Evolutionary conservation across 2,329 filamentous ascomycete species (phyloP), one percentile per base, ranked within the genome.

Genomic region (Pseudogymnoascus sp.): DNA sequence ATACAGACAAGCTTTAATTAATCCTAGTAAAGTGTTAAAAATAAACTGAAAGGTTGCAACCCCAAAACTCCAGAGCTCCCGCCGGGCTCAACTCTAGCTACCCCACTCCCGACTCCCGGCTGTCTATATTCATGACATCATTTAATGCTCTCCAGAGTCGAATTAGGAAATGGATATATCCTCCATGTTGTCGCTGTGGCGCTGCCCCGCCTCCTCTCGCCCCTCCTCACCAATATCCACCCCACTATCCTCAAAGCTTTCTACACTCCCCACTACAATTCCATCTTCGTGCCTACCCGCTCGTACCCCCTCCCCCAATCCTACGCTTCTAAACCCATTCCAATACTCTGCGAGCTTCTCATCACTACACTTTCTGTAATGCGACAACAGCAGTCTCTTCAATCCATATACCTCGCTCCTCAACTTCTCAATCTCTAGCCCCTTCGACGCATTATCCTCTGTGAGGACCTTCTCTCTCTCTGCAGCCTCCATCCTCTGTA

Each of bases 371-470:
- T 19, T 12, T 31, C 24, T 31, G 26, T 12, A 62, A 59, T 56
- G 60, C 19, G n/a, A 28, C 11, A 62, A 35, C 24, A 62, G 40
- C 40, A 62, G n/a, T 46, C 19, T 26, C 43, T 50, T 62, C 24
- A 62, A 62, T 24, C 16, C 19, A 16, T 6, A 8, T 50, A 62
- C 8, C 26, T 62, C 60, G 22, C 40, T 22, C 26, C 43, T 53
- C 60, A 62, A 53, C 28, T 50, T n/a, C 26, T 62, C 60, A 8
- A 62, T 2, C 60, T 46, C 35, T 31, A 53, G 40, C 35, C 24
- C 40, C 26, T 56, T 62, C 26, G 33, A 28, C 6, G 40, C 40
- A 19, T 62, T 56, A 41, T 62, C 60, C 10, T 19, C 35, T n/a
- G 7, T 22, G 38, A 62, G 40, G 19, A 14, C n/a, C 24, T n/a